Evolutionary conservation across 2,329 filamentous ascomycete species (phyloP).

Genomic region (Pyrenochaeta sp.): DNA sequence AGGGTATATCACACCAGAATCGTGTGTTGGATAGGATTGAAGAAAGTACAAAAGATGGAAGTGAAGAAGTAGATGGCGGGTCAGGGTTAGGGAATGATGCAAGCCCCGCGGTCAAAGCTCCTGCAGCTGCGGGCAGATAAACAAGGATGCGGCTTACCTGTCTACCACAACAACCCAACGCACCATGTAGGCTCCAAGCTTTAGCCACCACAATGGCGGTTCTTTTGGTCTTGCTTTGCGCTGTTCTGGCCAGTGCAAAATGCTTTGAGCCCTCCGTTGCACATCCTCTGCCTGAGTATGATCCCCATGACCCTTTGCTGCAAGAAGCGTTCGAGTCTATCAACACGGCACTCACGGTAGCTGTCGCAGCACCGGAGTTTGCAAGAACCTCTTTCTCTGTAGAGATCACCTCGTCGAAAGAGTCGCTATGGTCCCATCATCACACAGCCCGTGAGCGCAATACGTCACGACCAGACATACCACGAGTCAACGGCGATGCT

Average conservation of each 20-base stretch:
- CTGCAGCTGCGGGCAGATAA: neutral
- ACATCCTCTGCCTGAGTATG: constrained; percentile 48
- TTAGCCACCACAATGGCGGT: constrained; percentile 22
- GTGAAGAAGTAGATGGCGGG: neutral
- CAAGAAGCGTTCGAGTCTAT: constrained; percentile 43
- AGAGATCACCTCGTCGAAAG: constrained; percentile 50
- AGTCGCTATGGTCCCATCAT: constrained; percentile 50
- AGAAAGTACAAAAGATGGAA: neutral
- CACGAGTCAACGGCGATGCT: constrained; percentile 48
- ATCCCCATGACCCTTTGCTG: constrained; percentile 36
- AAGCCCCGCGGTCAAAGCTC: constrained; percentile 8
- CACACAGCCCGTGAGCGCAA: constrained; percentile 51
- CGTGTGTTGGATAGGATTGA: too few relatives aligned
- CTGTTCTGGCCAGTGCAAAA: constrained; percentile 22
- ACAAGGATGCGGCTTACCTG: neutral
- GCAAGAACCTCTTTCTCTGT: constrained; percentile 51
- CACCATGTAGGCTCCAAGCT: constrained; percentile 10
- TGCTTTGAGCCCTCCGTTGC: constrained; percentile 52
- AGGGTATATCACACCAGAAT: too few relatives aligned
- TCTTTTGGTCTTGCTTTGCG: constrained; percentile 13
- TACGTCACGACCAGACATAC: constrained; percentile 46
- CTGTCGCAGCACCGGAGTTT: constrained; percentile 41
- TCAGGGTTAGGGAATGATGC: neutral
- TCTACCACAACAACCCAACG: neutral
- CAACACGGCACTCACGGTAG: constrained; percentile 28